Conservation (phyloP, 106 monocot species). For the Allium sativum region DNA sequence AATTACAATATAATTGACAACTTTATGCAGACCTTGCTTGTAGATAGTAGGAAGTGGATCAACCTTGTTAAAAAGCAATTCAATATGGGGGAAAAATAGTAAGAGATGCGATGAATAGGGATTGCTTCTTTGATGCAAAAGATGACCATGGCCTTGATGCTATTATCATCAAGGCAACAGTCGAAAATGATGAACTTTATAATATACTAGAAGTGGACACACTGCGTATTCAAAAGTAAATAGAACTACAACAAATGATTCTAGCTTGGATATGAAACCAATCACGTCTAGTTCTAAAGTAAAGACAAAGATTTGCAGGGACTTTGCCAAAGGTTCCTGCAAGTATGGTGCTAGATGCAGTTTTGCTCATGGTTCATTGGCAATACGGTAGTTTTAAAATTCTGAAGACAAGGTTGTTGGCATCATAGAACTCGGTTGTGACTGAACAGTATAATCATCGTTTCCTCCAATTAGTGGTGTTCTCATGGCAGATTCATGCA, state of each 20-base stretch:
- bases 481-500: too few relatives aligned
- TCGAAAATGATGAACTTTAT: conserved; percentile 12
- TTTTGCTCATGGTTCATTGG: conserved; percentile 55
- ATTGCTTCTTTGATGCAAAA: conserved; percentile 15
- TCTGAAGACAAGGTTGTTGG: too few relatives aligned
- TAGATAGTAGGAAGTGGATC: conserved; percentile 23
- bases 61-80: conserved; percentile 9
- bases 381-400: conserved; percentile 38
- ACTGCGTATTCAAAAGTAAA: conserved; percentile 22
- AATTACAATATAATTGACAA: not conserved
- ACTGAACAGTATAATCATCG: too few relatives aligned
- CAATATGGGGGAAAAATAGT: conserved; percentile 24
- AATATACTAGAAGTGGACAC: conserved; percentile 12
- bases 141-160: conserved; percentile 9
- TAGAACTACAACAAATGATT: conserved; percentile 38
- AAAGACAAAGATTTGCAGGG: conserved; percentile 60
- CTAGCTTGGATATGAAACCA: conserved; percentile 31
- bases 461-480: too few relatives aligned
- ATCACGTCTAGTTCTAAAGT: conserved; percentile 10
- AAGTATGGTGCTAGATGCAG: conserved; percentile 60
- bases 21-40: conserved; percentile 15
- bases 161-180: conserved; percentile 8
- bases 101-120: conserved; percentile 14
- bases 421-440: too few relatives aligned
- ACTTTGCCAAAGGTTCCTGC: conserved; percentile 52